These are phyloP conservation scores for Gossypium rotundifolium DNA, from an alignment of 345 rosid genomes.

Conservation along the genomic window DNA sequence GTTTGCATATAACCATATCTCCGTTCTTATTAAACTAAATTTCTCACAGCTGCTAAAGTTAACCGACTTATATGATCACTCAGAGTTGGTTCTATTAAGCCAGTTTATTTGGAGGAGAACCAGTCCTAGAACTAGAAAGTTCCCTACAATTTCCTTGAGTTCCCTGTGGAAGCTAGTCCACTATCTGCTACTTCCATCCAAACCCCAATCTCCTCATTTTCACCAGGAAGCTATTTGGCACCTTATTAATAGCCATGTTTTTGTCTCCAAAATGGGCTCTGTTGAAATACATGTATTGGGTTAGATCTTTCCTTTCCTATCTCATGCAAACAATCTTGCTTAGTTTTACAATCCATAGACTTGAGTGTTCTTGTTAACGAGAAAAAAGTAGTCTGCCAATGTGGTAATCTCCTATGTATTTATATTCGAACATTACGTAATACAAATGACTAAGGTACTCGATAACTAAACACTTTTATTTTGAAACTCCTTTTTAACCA, in stretches of 20 bases:
- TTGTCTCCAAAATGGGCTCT: too few relatives aligned
- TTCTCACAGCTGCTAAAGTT: neutral
- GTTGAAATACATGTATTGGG: too few relatives aligned
- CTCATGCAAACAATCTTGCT: neutral
- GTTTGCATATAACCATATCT: slow-evolving; percentile 3
- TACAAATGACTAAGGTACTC: neutral
- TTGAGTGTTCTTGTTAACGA: neutral
- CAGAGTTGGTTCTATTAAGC: neutral
- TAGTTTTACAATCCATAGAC: neutral
- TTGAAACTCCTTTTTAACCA: neutral
- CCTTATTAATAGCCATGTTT: too few relatives aligned
- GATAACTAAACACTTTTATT: neutral
- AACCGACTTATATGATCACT: neutral
- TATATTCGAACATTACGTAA: neutral
- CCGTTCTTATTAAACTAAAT: neutral
- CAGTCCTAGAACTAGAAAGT: slow-evolving; percentile 3
- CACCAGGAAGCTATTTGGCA: too few relatives aligned
- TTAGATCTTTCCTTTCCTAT: neutral
- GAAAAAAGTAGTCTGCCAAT: neutral
- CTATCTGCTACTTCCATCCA: neutral
- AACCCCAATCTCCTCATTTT: neutral
- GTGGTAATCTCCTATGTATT: neutral
- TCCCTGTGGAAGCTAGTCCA: neutral
- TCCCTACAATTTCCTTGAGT: neutral
- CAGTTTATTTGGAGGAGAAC: neutral